Base-by-base conservation (phyloP, 306 rosid species). In the Rosa rugosa region DNA sequence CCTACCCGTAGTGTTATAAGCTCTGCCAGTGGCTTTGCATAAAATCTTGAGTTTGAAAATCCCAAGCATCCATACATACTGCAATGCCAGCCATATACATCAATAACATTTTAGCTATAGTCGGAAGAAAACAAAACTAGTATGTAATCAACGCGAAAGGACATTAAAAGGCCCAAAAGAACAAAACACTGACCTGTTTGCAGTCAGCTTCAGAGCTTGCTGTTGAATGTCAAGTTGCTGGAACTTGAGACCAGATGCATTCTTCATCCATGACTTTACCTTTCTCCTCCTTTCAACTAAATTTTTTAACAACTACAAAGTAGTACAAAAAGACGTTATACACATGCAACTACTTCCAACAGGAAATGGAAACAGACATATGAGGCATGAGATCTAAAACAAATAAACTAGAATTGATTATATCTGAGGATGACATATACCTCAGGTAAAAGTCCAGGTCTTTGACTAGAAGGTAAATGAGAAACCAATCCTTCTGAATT, bases 51-150 rank as follows among this genome's bases (percentile, higher is more conserved):
- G 80, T 93, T 95, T 74, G 98, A 86, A 90, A 95, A 95, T 72
- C 99, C 99, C 77, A 95, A 83, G 78, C 99, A 95, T 74, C 99
- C 99, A 80, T 95, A 95, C 99, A 95, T 93, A 83, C 99, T 95
- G 93, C 92, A 91, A 11, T 23, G 79, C 69, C 77, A 77, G 69
- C 72, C 66, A 83, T 16, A 45, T 23, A 16, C 51, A 75, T 50
- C 59, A 38, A 74, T 20, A 78, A 36, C 11, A 65, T 5, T 34
- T 36, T 65, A 65, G 68, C 23, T 46, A 75, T 22, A 49, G 73
- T 84, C 73, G 6, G 49, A 36, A 69, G 47, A 10, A 42, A 76
- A 5, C 49, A 71, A n/a, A 69, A 23, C 34, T 10, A 41, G 78
- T 72, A 17, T 60, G 59, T 42, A 59, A 57, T 70, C 60, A 73